A percentile compares a stretch with the other conserved stretches of the same genome.
These are phyloP conservation scores for Flaveria robusta DNA, from an alignment of 129 eudicot species.

Conservation along the genomic window DNA sequence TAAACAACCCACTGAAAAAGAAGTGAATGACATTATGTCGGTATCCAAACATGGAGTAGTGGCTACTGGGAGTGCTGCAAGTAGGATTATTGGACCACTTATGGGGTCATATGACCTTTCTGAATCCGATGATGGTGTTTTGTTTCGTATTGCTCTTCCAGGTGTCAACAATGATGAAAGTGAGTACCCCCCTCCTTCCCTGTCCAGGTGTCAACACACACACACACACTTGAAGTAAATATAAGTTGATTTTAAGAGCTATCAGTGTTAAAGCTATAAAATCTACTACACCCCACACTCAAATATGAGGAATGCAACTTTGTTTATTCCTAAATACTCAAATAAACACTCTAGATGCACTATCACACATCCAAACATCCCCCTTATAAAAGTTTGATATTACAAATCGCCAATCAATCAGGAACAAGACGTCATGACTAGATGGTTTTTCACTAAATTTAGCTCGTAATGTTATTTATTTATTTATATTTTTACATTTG, in stretches of 20 bases:
- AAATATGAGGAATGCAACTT: not conserved
- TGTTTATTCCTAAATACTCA: not conserved
- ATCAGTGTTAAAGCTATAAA: not conserved
- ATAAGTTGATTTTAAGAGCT: not conserved
- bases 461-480: not conserved
- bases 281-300: too few species aligned
- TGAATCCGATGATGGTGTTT: conserved; percentile 57
- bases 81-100: conserved; percentile 49
- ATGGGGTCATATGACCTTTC: conserved; percentile 60
- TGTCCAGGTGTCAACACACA: not conserved
- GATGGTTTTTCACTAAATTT: not conserved
- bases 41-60: conserved; percentile 49
- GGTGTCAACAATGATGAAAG: conserved; percentile 68
- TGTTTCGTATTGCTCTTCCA: conserved; percentile 79
- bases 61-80: conserved; percentile 65
- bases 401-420: not conserved
- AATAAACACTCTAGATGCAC: not conserved
- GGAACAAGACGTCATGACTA: not conserved
- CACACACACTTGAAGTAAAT: not conserved
- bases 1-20: conserved; percentile 51
- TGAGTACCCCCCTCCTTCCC: conserved; percentile 45
- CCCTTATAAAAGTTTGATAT: not conserved
- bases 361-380: not conserved
- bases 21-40: conserved; percentile 45
- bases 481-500: not conserved